These are phyloP conservation scores for Dactylella cylindrospora DNA, from an alignment of 2,329 filamentous ascomycete species.

Conservation along the genomic window DNA sequence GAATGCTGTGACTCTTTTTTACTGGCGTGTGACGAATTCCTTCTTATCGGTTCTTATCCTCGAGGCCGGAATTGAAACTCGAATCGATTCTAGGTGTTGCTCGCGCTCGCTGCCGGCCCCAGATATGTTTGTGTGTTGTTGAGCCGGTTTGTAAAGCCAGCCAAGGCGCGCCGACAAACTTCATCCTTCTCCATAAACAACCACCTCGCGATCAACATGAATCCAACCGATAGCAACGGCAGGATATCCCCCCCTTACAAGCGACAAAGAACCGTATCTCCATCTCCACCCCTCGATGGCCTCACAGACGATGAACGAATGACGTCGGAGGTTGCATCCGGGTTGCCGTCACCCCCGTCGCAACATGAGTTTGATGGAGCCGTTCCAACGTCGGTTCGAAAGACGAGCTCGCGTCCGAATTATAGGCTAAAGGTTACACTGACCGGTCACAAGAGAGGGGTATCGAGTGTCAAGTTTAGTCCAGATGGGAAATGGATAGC, in stretches of 20 bases:
- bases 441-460: slow-evolving; percentile 73
- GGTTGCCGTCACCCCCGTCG: slow-evolving; percentile 13
- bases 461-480: slow-evolving; percentile 86
- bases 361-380: not conserved
- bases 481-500: slow-evolving; percentile 89
- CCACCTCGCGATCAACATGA: slow-evolving; percentile 6
- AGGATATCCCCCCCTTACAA: slow-evolving; percentile 36
- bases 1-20: too few species aligned
- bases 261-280: slow-evolving; percentile 31
- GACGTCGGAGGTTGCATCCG: not conserved
- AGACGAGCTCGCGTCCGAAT: slow-evolving; percentile 55
- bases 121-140: too few species aligned
- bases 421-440: slow-evolving; percentile 72
- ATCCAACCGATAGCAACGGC: slow-evolving; percentile 19
- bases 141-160: too few species aligned
- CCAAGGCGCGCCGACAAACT: too few species aligned
- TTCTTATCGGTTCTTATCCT: too few species aligned
- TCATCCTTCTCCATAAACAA: too few species aligned
- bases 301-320: not conserved
- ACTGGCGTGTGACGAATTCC: too few species aligned
- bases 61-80: too few species aligned
- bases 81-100: too few species aligned
- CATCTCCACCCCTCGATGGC: slow-evolving; percentile 14
- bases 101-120: too few species aligned
- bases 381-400: slow-evolving; percentile 2